phyloP scores from a whole-genome alignment of 2,329 filamentous ascomycete species.

The Hypoxylon sp. region DNA sequence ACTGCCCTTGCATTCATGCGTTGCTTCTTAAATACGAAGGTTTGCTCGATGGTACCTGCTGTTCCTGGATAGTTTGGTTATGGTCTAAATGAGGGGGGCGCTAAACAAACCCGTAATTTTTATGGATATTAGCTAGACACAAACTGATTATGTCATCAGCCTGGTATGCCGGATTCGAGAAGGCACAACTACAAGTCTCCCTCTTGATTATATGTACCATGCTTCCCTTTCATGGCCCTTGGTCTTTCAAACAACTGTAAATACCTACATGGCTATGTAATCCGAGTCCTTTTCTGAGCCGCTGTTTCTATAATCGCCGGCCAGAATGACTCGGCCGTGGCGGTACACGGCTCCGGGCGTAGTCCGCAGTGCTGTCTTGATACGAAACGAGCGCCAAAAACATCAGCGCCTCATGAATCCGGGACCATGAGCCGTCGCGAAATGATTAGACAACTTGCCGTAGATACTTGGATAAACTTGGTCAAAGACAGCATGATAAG shows the following conservation, averaged over 20 bases:
- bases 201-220: not conserved
- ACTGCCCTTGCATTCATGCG: not conserved
- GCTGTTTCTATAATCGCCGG: slow-evolving; percentile 1
- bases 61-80: not conserved
- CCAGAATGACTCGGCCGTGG: not conserved
- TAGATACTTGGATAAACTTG: slow-evolving; percentile 5
- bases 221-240: not conserved
- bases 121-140: not conserved
- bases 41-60: slow-evolving; percentile 1
- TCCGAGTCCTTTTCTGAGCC: not conserved
- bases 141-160: not conserved
- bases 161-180: not conserved
- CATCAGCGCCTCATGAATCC: slow-evolving; percentile 12
- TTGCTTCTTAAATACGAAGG: not conserved
- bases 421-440: slow-evolving; percentile 4
- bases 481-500: slow-evolving; percentile 6
- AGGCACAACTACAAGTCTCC: not conserved
- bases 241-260: not conserved
- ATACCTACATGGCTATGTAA: not conserved
- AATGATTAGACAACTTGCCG: slow-evolving; percentile 11
- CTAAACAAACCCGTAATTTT: too few species aligned
- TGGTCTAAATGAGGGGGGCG: too few species aligned
- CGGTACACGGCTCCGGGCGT: slow-evolving; percentile 7
- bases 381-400: slow-evolving; percentile 20
- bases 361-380: slow-evolving; percentile 13